Evolutionary conservation across 2,329 filamentous ascomycete genomes (phyloP).

Genomic region (Phyllosticta citribraziliensis): DNA sequence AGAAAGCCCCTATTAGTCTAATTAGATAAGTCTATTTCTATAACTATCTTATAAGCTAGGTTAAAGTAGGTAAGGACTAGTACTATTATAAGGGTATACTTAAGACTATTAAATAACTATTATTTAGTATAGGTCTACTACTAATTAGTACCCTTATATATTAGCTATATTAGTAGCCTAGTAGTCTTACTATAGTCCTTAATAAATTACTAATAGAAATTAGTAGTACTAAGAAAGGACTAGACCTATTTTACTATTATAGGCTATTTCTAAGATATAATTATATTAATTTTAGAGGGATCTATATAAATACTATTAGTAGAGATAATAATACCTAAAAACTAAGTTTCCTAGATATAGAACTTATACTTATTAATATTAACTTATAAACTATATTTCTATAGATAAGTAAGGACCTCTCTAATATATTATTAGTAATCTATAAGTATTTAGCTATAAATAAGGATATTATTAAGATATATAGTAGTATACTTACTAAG

Average conservation of each 20-base stretch:
- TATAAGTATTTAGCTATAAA: constrained; percentile 7
- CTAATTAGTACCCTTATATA: neutral
- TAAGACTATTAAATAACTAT: neutral
- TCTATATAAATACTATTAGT: no score
- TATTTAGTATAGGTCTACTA: neutral
- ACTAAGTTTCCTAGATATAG: constrained; percentile 4
- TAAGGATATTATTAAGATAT: constrained; percentile 15
- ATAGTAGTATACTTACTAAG: constrained; percentile 12
- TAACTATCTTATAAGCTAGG: no score
- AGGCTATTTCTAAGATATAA: neutral
- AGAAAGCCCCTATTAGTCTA: neutral
- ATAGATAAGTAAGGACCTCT: constrained; percentile 3
- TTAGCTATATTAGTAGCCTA: neutral
- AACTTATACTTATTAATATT: constrained; percentile 12
- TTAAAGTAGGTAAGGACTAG: neutral
- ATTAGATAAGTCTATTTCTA: neutral
- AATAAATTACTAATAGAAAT: constrained; percentile 8
- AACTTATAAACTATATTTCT: constrained; percentile 2
- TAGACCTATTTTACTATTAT: constrained; percentile 6
- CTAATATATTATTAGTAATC: constrained; percentile 9
- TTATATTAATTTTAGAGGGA: no score
- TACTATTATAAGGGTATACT: neutral
- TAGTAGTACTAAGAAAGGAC: constrained; percentile 11
- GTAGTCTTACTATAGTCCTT: neutral
- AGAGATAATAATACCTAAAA: constrained; percentile 12